Percentiles rank a stretch among this genome's conserved stretches.
Conservation (phyloP, 2,329 filamentous ascomycete species). For the Pseudogymnoascus sp. region DNA sequence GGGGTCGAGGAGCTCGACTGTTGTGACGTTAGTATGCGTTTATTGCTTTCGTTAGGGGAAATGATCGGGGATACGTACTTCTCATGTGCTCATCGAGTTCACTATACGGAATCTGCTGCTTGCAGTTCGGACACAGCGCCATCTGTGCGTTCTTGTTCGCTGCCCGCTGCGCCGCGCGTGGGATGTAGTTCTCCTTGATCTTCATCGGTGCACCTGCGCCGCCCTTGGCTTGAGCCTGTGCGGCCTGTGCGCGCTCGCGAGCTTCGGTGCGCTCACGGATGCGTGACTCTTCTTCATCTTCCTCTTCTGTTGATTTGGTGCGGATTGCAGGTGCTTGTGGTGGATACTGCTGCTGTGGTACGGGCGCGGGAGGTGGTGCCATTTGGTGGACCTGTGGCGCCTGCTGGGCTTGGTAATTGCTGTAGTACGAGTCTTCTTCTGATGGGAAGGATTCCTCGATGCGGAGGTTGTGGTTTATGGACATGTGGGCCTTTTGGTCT, state of each 20-base stretch:
- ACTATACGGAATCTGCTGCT: conserved; percentile 75
- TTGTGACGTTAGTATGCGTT: conserved; percentile 14
- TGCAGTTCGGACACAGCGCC: conserved; percentile 85
- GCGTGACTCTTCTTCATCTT: conserved; percentile 33
- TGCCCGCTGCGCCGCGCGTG: conserved; percentile 66
- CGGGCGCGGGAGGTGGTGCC: conserved; percentile 34
- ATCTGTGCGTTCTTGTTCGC: conserved; percentile 59
- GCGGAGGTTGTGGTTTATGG: conserved; percentile 66
- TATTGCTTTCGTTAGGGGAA: neutral
- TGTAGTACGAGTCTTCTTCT: conserved; percentile 57
- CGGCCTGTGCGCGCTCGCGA: conserved; percentile 60
- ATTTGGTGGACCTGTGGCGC: conserved; percentile 25
- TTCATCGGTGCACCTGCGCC: conserved; percentile 62
- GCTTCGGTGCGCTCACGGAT: conserved; percentile 57
- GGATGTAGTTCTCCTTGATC: conserved; percentile 89
- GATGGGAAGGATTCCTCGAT: conserved; percentile 94
- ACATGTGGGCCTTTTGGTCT: conserved; percentile 89
- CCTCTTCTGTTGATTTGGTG: conserved; percentile 9
- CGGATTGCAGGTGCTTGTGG: conserved; percentile 19
- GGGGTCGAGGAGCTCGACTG: conserved; percentile 82
- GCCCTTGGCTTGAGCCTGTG: conserved; percentile 68
- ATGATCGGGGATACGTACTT: conserved; percentile 45
- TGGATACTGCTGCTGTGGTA: conserved; percentile 26
- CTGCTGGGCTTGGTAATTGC: conserved; percentile 36
- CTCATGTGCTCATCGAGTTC: conserved; percentile 90